Base-by-base conservation (phyloP, 2,329 filamentous ascomycete genomes). In the Exserohilum rostratum region DNA sequence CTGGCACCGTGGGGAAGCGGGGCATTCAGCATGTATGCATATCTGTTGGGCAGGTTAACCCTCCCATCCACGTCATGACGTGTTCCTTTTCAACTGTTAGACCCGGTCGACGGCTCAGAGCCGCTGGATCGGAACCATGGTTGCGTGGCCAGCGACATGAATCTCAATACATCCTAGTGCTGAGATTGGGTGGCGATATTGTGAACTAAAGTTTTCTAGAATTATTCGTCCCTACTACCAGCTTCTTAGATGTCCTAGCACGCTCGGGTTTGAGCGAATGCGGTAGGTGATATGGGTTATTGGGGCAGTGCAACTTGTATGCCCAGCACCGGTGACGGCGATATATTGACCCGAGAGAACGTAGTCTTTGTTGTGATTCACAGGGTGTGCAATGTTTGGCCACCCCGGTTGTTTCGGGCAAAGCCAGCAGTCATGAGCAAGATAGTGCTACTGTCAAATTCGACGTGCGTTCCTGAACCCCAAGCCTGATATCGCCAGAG, bases 241-340 rank as follows among this genome's bases (percentile, higher is more conserved):
- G 34, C 34, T 17, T 35, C 0, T 10, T 18, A 10, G 15, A 9
- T 35, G 15, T 79, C 74, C 53, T 75, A 76, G 7, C 75, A 78
- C 5, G 81, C 79, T 72, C 78, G 80, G 5, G 73, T 74, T 43
- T 80, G 78, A 0, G 74, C 79, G 53, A 81, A 81, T 15, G 78
- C 79, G 79, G 77, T 6, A 71, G 76, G 9, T 79, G 66, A 5
- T 80, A 70, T 66, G 74, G 78, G 55, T 78, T 75, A 55, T 77
- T 7, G 4, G 22, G 22, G 22, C 22, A 25, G 7, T 25, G 65
- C 2, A 80, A 1, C 76, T 77, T 38, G 68, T 74, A 43, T 74
- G 2, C 78, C 77, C 4, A 1, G 74, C 72, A 10, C 77, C 77
- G 20, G 79, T 73, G 11, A 80, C 76, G 2, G 77, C 77, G 2